Evolutionary conservation across 257 asterid genomes (phyloP).

Genomic region (Marsdenia floribunda): DNA sequence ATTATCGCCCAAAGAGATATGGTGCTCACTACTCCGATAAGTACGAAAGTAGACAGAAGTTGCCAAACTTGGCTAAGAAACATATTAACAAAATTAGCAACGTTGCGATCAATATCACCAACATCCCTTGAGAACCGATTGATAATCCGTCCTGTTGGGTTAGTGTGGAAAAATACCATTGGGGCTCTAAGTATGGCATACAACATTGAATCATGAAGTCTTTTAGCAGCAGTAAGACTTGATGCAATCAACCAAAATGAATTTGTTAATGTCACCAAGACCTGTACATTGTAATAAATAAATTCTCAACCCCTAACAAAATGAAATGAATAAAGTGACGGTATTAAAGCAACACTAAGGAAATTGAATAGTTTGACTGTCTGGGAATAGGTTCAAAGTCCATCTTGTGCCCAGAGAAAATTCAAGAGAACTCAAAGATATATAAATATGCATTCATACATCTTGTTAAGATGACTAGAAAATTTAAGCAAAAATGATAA

Average conservation of each 20-base stretch:
- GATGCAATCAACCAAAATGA: slow-evolving; percentile 93
- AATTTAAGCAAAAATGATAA: not conserved
- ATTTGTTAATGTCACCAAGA: slow-evolving; percentile 60
- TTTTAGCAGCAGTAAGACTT: slow-evolving; percentile 85
- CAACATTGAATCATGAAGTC: slow-evolving; percentile 74
- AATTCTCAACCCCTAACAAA: not conserved
- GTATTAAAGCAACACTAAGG: not conserved
- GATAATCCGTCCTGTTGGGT: slow-evolving; percentile 90
- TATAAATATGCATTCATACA: not conserved
- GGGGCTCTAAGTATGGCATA: slow-evolving; percentile 86
- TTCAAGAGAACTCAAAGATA: not conserved
- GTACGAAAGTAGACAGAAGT: slow-evolving; percentile 78
- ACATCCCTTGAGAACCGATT: slow-evolving; percentile 93
- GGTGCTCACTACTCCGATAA: slow-evolving; percentile 84
- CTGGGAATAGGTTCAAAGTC: not conserved
- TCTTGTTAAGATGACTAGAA: not conserved
- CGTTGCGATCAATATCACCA: slow-evolving; percentile 86
- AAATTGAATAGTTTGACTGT: not conserved
- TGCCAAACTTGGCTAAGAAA: slow-evolving; percentile 65
- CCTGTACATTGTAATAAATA: slow-evolving; percentile 38
- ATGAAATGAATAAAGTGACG: slow-evolving; percentile 13
- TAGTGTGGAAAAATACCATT: slow-evolving; percentile 95
- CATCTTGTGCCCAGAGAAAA: not conserved
- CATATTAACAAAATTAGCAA: slow-evolving; percentile 73
- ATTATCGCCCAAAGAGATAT: slow-evolving; percentile 87